Evolutionary conservation across 2,329 filamentous ascomycete species (phyloP).

Genomic region (Esteya vermicola): DNA sequence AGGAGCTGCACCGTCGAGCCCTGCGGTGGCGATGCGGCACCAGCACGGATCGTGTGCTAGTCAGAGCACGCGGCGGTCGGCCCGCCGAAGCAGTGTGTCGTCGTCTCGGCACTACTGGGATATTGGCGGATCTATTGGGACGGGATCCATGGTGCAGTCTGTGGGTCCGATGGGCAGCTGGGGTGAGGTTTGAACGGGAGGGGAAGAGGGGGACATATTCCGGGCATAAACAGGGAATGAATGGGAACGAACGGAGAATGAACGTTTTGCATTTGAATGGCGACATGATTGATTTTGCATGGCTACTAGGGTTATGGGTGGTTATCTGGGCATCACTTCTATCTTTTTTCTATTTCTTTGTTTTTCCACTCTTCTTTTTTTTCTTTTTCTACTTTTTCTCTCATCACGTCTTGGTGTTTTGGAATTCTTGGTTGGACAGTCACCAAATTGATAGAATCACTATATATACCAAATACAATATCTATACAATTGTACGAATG

Average conservation of each 20-base stretch:
- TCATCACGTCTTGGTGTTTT: too few species aligned
- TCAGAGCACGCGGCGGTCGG: conserved; percentile 68
- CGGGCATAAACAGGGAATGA: too few species aligned
- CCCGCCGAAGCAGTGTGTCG: conserved; percentile 52
- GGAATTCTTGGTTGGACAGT: too few species aligned
- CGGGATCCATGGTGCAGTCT: conserved; percentile 54
- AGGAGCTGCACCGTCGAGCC: conserved; percentile 29
- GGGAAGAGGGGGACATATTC: too few species aligned
- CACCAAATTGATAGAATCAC: too few species aligned
- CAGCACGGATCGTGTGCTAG: conserved; percentile 62
- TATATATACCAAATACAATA: too few species aligned
- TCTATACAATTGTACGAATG: too few species aligned
- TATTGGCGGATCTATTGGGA: conserved; percentile 66
- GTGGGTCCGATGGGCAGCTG: conserved; percentile 60
- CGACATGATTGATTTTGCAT: too few species aligned
- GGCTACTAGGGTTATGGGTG: too few species aligned
- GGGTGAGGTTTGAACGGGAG: conserved; percentile 49
- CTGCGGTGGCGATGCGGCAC: conserved; percentile 29
- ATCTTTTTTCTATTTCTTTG: not conserved
- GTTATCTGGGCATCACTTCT: not conserved
- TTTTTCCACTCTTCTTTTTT: too few species aligned
- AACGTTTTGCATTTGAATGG: too few species aligned
- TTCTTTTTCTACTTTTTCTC: not conserved
- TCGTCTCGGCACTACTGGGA: conserved; percentile 87
- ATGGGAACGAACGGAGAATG: too few species aligned